A percentile compares a stretch with the other conserved stretches of the same genome.
Evolutionary conservation across 805 yeast genomes (phyloP).

Genomic region (Yamadazyma ubonensis): DNA sequence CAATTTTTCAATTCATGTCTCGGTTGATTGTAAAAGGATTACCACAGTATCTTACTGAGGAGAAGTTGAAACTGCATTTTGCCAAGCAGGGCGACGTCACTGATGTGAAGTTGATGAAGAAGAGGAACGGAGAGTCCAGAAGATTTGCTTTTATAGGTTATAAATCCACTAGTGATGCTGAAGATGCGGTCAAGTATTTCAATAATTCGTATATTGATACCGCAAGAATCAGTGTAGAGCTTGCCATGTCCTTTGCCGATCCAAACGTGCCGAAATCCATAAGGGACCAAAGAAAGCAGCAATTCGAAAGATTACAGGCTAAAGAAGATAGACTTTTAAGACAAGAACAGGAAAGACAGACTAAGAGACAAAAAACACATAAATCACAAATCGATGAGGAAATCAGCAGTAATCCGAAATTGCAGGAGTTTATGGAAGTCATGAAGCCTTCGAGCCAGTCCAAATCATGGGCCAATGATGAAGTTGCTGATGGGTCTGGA

Average conservation of each 20-base stretch:
- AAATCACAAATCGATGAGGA: constrained; percentile 53
- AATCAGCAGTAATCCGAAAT: constrained; percentile 60
- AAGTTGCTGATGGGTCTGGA: constrained; percentile 44
- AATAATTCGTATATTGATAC: constrained; percentile 82
- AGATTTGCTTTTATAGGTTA: constrained; percentile 93
- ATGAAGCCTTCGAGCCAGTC: constrained; percentile 73
- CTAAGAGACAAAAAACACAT: constrained; percentile 35
- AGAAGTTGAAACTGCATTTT: constrained; percentile 66
- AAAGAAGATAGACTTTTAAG: constrained; percentile 43
- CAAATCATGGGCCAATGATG: constrained; percentile 75
- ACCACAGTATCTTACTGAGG: constrained; percentile 77
- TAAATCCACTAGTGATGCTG: constrained; percentile 71
- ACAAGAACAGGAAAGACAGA: constrained; percentile 40
- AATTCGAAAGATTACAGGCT: constrained; percentile 45
- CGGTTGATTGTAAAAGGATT: constrained; percentile 90
- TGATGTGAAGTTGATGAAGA: constrained; percentile 83
- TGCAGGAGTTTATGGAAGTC: constrained; percentile 78
- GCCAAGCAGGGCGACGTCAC: constrained; percentile 63
- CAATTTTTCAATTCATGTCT: constrained; percentile 49
- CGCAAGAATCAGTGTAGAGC: constrained; percentile 68
- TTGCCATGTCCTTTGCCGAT: constrained; percentile 85
- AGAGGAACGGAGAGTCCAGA: constrained; percentile 81
- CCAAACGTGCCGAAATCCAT: constrained; percentile 70
- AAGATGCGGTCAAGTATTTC: constrained; percentile 71
- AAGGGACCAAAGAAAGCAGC: constrained; percentile 37